Evolutionary conservation across 768 basidiomycete genomes (phyloP), one percentile per base, ranked within the genome.

Genomic region (Mycena sanguinolenta): DNA sequence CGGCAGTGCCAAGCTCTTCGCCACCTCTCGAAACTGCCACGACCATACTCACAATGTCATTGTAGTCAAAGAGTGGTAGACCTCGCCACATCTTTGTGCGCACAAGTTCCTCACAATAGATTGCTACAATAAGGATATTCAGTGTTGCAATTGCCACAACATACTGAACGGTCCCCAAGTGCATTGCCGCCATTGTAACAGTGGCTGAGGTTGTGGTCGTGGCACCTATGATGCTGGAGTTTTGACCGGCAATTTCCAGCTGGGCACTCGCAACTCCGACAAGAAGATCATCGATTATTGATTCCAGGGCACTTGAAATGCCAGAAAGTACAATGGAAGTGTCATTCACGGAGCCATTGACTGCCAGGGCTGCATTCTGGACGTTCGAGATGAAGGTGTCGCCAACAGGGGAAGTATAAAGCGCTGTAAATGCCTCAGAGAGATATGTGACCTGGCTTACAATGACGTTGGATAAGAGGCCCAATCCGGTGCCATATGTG

Each of bases 181-280:
- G n/a, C 58, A 60, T 60, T 1, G 58, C 58, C 10, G 58, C 30
- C 8, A 60, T 25, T 14, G 58, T 60, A 12, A 60, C 58, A 8
- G 14, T 28, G 23, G 58, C 46, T 3, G 42, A 1, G 8, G 58
- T 4, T 1, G 25, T 25, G 39, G 23, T 60, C 9, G 58, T 34
- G n/a, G 58, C 38, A 2, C 25, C 25, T 21, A 10, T 13, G 21
- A 60, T 27, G 16, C 12, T 19, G 4, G 42, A 44, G 42, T 44
- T 19, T 4, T 44, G 9, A 9, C 42, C 9, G 4, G 46, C 46
- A 23, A 46, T 46, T 46, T 46, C n/a, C 6, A 23, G 19, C 21
- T 46, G 46, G 5, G 46, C 46, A 12, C 46, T 46, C 46, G 21
- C 46, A n/a, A 46, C n/a, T 6, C 21, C 19, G 3, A 46, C 21